These are phyloP conservation scores for Trichopus zeylanicus DNA, from an alignment of 116 monocot species.

Conservation along the genomic window DNA sequence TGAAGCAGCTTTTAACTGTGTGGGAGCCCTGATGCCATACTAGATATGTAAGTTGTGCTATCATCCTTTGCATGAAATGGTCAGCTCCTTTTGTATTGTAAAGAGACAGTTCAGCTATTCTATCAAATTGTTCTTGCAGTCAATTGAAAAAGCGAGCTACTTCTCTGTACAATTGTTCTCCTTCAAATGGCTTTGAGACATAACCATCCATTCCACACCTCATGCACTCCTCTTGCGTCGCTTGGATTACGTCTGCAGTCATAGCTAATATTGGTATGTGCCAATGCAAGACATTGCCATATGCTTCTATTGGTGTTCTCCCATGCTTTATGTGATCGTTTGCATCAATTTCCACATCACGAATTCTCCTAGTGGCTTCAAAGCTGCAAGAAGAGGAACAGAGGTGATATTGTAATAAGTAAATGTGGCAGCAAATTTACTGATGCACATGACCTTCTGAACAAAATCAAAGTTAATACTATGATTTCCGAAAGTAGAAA, in stretches of 20 bases:
- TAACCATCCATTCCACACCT: conserved; percentile 94
- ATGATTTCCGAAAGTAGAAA: too few species aligned
- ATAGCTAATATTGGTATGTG: conserved; percentile 85
- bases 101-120: conserved; percentile 1
- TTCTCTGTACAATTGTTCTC: conserved; percentile 89
- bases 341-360: conserved; percentile 56
- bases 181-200: conserved; percentile 98
- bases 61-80: not conserved
- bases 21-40: not conserved
- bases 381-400: conserved; percentile 32
- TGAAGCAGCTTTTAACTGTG: not conserved
- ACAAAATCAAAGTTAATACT: too few species aligned
- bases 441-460: too few species aligned
- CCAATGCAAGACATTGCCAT: conserved; percentile 36
- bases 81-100: not conserved
- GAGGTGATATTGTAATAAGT: not conserved
- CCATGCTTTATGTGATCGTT: conserved; percentile 42
- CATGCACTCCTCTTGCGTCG: conserved; percentile 78
- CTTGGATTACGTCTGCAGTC: conserved; percentile 97
- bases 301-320: conserved; percentile 31
- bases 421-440: too few species aligned
- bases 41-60: not conserved
- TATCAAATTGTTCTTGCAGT: conserved; percentile 33
- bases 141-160: conserved; percentile 69
- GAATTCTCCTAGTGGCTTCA: conserved; percentile 78